Evolutionary conservation across 331 rosid species (phyloP).

Genomic region (Cydonia oblonga): DNA sequence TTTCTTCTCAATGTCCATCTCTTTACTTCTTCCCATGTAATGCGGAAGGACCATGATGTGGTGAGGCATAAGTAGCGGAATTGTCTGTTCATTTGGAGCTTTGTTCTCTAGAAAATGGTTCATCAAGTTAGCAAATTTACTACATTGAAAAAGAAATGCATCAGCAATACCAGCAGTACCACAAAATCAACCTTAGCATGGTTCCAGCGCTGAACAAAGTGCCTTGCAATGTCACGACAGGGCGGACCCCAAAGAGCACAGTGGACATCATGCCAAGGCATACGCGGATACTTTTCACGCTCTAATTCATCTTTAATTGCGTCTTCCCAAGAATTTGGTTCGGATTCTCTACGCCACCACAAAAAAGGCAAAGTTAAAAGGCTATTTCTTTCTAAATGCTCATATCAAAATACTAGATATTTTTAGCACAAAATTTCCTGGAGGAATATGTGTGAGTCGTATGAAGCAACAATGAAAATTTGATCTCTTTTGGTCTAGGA

Average conservation of each 20-base stretch:
- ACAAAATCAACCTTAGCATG: slow-evolving; percentile 37
- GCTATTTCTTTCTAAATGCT: neutral
- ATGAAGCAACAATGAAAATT: neutral
- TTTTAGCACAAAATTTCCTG: neutral
- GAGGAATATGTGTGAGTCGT: no score
- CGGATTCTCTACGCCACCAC: slow-evolving; percentile 27
- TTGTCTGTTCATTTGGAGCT: slow-evolving; percentile 36
- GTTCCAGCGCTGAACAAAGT: slow-evolving; percentile 49
- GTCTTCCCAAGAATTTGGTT: slow-evolving; percentile 51
- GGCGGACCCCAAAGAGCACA: slow-evolving; percentile 45
- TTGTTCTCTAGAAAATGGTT: slow-evolving; percentile 28
- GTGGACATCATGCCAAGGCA: slow-evolving; percentile 54
- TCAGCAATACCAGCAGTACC: neutral
- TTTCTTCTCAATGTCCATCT: slow-evolving; percentile 8
- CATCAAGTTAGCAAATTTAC: neutral
- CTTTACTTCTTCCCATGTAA: slow-evolving; percentile 34
- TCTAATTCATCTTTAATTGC: slow-evolving; percentile 33
- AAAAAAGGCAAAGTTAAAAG: neutral
- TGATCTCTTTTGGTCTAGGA: neutral
- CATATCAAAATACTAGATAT: no score
- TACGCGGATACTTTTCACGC: slow-evolving; percentile 36
- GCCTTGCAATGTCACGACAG: slow-evolving; percentile 40
- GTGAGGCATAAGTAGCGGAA: slow-evolving; percentile 44
- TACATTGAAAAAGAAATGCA: neutral
- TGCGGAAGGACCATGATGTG: slow-evolving; percentile 43